Evolutionary conservation across 345 rosid species (phyloP), one percentile per base, ranked within the genome.

Genomic region (Gossypium arboreum): DNA sequence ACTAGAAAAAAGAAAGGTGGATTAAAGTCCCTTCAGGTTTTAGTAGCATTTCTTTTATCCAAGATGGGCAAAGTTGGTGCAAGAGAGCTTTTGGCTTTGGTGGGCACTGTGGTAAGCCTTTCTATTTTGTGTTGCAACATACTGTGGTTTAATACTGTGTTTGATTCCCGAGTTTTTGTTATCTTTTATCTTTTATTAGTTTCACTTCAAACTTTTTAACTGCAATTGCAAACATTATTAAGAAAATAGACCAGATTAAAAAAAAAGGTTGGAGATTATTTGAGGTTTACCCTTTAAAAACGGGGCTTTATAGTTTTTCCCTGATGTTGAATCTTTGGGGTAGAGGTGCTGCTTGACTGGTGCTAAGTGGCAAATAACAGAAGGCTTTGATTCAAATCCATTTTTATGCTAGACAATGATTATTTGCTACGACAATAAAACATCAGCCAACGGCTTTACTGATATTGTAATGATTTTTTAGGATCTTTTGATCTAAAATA

Each of bases 21-120:
- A 73, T 81, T 90, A 20, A 91, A 88, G 84, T 91, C 99, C 9
- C 89, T 95, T 72, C 88, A 88, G 84, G 86, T 90, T 75, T 84
- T 95, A 66, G 86, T 90, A 44, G 86, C 87, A 56, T 83, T 93
- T 81, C 94, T 95, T 81, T 81, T 93, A 56, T 91, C 94, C 56
- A 81, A 85, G 75, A 93, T 95, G 91, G 99, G 98, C 12, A 87
- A 83, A 84, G 85, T 73, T 74, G 99, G 99, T 75, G 97, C 90
- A 67, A 89, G 90, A 79, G 91, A 93, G 83, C 91, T 95, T 84
- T 81, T 93, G 74, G 83, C 93, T 71, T 77, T 95, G 80, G 82
- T 89, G 59, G 94, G 81, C 75, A 87, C 88, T 24, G 93, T 89
- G 87, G 98, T 94, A 86, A 84, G 94, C 77, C 75, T 76, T 77